These are phyloP conservation scores for Boletus coccyginus DNA, from an alignment of 768 basidiomycete genomes.

Conservation along the genomic window DNA sequence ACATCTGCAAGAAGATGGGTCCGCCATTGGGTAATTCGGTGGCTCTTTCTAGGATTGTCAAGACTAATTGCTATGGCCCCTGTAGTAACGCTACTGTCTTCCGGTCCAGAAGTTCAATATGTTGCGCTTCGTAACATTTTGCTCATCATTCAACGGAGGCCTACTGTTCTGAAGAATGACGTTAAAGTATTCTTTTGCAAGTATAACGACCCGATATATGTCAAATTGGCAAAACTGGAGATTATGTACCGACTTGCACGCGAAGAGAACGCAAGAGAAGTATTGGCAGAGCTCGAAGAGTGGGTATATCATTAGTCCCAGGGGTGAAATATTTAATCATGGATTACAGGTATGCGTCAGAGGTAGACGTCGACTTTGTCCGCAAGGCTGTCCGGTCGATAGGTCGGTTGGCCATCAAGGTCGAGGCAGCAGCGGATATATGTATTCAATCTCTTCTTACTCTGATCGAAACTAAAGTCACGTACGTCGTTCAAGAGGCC, in stretches of 20 bases:
- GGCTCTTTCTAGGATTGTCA: neutral
- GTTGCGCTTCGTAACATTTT: slow-evolving; percentile 96
- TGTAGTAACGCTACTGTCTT: slow-evolving; percentile 89
- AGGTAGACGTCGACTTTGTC: slow-evolving; percentile 98
- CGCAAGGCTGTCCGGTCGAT: slow-evolving; percentile 97
- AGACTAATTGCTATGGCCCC: slow-evolving; percentile 1
- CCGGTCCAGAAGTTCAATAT: slow-evolving; percentile 98
- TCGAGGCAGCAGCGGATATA: slow-evolving; percentile 80
- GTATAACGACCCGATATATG: slow-evolving; percentile 99
- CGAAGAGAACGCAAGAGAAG: slow-evolving; percentile 91
- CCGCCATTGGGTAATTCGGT: slow-evolving; percentile 77
- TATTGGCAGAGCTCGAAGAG: slow-evolving; percentile 94
- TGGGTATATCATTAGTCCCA: slow-evolving; percentile 35
- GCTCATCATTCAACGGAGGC: slow-evolving; percentile 93
- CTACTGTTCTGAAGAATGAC: slow-evolving; percentile 90
- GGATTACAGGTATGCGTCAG: slow-evolving; percentile 83
- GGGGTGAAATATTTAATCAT: neutral
- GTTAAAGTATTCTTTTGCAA: slow-evolving; percentile 99
- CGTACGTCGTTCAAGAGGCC: slow-evolving; percentile 96
- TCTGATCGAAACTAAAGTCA: slow-evolving; percentile 89
- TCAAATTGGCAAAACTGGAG: slow-evolving; percentile 96
- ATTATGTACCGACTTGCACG: slow-evolving; percentile 98
- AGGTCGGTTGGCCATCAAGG: slow-evolving; percentile 97
- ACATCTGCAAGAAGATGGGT: slow-evolving; percentile 96
- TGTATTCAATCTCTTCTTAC: slow-evolving; percentile 86